These are phyloP conservation scores for Zizania latifolia DNA, from an alignment of 176 grass and related monocot genomes.

Conservation along the genomic window DNA sequence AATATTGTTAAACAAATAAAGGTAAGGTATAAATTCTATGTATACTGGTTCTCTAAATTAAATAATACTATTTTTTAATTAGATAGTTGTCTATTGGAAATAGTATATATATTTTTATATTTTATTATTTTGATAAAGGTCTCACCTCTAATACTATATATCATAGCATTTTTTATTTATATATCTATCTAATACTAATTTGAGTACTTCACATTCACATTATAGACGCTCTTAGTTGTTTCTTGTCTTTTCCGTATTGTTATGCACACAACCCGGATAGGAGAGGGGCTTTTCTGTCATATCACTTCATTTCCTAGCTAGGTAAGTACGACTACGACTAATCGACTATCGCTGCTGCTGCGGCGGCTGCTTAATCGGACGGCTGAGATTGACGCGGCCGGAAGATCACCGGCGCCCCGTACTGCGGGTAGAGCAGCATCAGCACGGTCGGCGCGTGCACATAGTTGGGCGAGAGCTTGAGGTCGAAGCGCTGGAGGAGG, in stretches of 20 bases:
- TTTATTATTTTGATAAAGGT: no score
- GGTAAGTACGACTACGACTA: no score
- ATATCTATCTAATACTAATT: no score
- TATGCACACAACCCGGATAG: background rate
- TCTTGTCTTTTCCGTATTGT: background rate
- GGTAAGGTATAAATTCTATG: no score
- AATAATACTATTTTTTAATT: no score
- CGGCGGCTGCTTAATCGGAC: background rate
- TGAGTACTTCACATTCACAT: no score
- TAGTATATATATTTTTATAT: no score
- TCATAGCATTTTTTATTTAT: no score
- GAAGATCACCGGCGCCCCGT: conserved; percentile 78
- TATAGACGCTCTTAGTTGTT: conserved; percentile 6
- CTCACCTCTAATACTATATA: no score
- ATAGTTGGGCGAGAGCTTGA: conserved; percentile 54
- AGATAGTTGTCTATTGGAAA: no score
- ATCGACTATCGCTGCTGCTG: background rate
- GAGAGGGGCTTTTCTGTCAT: conserved; percentile 6
- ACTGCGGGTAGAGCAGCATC: conserved; percentile 82
- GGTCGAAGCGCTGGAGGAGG: conserved; percentile 54
- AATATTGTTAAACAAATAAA: no score
- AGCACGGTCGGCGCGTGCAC: conserved; percentile 82
- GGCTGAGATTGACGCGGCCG: conserved; percentile 17
- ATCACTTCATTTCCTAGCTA: background rate
- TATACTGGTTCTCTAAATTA: no score